Evolutionary conservation across 2,329 filamentous ascomycete genomes (phyloP).

Genomic region (Colletotrichum tamarilloi): DNA sequence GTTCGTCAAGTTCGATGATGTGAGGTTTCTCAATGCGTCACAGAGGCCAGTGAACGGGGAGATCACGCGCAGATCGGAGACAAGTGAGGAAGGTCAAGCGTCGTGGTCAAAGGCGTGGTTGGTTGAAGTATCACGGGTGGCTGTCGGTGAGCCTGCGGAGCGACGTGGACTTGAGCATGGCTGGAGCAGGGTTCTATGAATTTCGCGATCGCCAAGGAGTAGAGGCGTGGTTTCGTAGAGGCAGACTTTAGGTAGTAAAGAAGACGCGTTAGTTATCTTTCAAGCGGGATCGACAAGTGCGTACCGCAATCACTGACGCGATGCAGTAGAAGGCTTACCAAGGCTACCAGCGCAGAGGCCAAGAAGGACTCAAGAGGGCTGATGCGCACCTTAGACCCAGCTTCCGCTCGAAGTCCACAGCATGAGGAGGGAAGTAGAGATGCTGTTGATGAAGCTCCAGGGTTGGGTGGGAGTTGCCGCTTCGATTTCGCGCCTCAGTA

Average conservation of each 20-base stretch:
- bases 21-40: too few species aligned
- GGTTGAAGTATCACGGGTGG: background rate
- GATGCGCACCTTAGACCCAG: background rate
- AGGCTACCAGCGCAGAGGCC: background rate
- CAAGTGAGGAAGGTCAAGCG: background rate
- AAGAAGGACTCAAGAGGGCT: background rate
- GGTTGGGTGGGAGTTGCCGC: background rate
- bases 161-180: background rate
- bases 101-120: background rate
- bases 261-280: background rate
- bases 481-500: background rate
- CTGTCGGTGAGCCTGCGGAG: background rate
- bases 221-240: background rate
- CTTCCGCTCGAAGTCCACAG: background rate
- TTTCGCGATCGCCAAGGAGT: background rate
- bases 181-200: background rate
- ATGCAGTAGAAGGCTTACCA: background rate
- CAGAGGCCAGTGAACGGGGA: background rate
- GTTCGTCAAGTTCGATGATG: background rate
- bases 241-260: background rate
- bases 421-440: background rate
- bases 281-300: background rate
- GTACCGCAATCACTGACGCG: background rate
- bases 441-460: background rate
- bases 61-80: background rate